A percentile compares a stretch with the other conserved stretches of the same genome.
These are phyloP conservation scores for Phytopythium kandeliae DNA, from an alignment of 352 stramenopile species.

Conservation along the genomic window DNA sequence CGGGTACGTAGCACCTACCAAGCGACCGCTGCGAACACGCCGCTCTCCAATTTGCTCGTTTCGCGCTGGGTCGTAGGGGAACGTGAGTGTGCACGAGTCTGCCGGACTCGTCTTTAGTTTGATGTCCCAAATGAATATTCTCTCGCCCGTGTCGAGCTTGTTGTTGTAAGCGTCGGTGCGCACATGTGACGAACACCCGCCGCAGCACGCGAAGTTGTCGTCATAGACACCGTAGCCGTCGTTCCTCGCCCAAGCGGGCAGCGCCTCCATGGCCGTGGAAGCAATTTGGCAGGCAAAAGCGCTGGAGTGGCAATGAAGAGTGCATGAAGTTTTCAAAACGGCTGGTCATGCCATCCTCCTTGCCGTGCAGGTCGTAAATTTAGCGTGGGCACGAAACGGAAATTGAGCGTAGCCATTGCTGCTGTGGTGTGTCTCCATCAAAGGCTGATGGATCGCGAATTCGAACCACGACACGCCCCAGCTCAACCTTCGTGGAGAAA, in stretches of 20 bases:
- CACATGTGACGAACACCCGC: constrained; percentile 55
- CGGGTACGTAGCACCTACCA: constrained; percentile 59
- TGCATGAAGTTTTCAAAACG: too few relatives aligned
- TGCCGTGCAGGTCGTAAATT: too few relatives aligned
- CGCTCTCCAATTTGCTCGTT: constrained; percentile 55
- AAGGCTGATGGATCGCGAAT: too few relatives aligned
- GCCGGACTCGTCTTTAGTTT: constrained; percentile 52
- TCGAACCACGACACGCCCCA: too few relatives aligned
- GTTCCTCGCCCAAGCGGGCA: constrained; percentile 2
- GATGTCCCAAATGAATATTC: constrained; percentile 64
- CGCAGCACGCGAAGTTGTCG: constrained; percentile 60
- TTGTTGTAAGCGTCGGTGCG: constrained; percentile 39
- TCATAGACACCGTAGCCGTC: constrained; percentile 31
- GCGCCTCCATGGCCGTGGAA: not conserved
- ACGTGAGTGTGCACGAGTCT: constrained; percentile 36
- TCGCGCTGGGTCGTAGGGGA: constrained; percentile 52
- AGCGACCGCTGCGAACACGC: constrained; percentile 47
- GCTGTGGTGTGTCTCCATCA: too few relatives aligned
- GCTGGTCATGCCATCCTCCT: too few relatives aligned
- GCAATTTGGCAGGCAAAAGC: too few relatives aligned
- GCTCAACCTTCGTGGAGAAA: too few relatives aligned
- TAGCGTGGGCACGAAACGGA: too few relatives aligned
- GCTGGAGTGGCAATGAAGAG: too few relatives aligned
- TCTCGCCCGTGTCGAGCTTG: constrained; percentile 41
- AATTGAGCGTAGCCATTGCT: too few relatives aligned